phyloP scores from a whole-genome alignment of 2,329 filamentous ascomycete genomes.

The Colletotrichum brevisporum region DNA sequence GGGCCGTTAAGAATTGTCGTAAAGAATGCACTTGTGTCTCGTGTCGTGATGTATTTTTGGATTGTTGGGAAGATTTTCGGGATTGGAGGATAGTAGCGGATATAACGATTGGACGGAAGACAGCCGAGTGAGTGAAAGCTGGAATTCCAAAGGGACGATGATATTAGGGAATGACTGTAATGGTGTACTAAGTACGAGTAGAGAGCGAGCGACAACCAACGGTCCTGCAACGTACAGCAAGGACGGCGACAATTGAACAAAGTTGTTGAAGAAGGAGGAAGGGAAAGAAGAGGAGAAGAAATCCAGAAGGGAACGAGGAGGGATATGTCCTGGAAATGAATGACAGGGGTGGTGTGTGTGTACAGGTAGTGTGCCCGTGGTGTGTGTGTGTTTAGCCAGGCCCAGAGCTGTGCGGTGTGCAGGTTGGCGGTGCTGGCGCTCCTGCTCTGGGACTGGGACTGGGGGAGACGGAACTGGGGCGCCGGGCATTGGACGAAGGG shows the following conservation, averaged over 20 bases:
- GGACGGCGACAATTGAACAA: slow-evolving; percentile 51
- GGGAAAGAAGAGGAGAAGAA: slow-evolving; percentile 38
- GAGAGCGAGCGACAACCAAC: slow-evolving; percentile 47
- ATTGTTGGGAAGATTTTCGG: slow-evolving; percentile 8
- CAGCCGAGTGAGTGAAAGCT: slow-evolving; percentile 63
- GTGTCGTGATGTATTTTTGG: slow-evolving; percentile 38
- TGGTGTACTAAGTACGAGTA: slow-evolving; percentile 36
- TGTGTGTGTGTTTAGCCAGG: slow-evolving; percentile 10
- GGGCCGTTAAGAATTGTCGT: slow-evolving; percentile 33
- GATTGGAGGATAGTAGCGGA: slow-evolving; percentile 43
- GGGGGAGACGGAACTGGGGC: background rate
- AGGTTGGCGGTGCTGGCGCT: background rate
- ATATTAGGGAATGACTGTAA: slow-evolving; percentile 45
- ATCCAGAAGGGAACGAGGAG: slow-evolving; percentile 31
- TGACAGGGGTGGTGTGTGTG: slow-evolving; percentile 5
- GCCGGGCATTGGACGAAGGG: slow-evolving; percentile 7
- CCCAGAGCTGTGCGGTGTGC: slow-evolving; percentile 27
- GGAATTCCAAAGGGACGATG: slow-evolving; percentile 50
- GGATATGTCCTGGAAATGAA: slow-evolving; percentile 42
- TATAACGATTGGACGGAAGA: slow-evolving; percentile 62
- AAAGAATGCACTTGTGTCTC: slow-evolving; percentile 39
- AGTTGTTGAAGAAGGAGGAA: slow-evolving; percentile 47
- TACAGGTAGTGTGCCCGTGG: background rate
- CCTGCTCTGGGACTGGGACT: background rate
- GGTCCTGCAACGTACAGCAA: slow-evolving; percentile 46